Evolutionary conservation across 108 stramenopile species (phyloP), one percentile per base, ranked within the genome.

Genomic region (Stephanodiscus triporus): DNA sequence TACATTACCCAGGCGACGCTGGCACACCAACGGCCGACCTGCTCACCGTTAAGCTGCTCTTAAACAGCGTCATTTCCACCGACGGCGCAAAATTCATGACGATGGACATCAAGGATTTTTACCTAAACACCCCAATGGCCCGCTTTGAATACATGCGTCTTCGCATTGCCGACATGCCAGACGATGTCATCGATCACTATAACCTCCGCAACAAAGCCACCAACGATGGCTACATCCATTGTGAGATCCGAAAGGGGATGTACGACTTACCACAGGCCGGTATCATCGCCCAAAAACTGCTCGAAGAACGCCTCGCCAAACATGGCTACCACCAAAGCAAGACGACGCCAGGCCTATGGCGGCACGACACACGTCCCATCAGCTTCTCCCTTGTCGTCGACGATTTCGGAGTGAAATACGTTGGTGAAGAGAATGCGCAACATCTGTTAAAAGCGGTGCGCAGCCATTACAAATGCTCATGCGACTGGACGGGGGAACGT

Each of bases 301-400:
- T 34, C 5, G 32, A 34, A 5, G 32, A 34, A 34, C 32, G 32
- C 32, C 32, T 34, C 32, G 32, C 2, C 2, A 2, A 34, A 34
- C 16, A 74, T 49, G 73, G 79, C 2, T 80, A 80, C 36, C 6
- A 43, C 17, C 60, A 23, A 10, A 40, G 37, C 26, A 27, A 14
- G 9, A 27, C 29, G 43, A 86, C 85, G 1, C 77, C 70, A 4
- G 84, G 84, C 29, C 51, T 86, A 4, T 86, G 67, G 68, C 3
- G 24, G 3, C 32, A 43, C 3, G 73, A 86, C 54, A 48, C 27
- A 8, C 49, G 73, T 6, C 60, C 53, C 22, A 42, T 80, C 38
- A 34, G 22, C 10, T 86, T 85, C 60, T 45, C 82, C 14, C 75
- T 88, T 19, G 77, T 74, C 13, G 84, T 88, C 54, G 73, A 79